Evolutionary conservation across 345 rosid genomes (phyloP).

Genomic region (Excoecaria cochinchinensis): DNA sequence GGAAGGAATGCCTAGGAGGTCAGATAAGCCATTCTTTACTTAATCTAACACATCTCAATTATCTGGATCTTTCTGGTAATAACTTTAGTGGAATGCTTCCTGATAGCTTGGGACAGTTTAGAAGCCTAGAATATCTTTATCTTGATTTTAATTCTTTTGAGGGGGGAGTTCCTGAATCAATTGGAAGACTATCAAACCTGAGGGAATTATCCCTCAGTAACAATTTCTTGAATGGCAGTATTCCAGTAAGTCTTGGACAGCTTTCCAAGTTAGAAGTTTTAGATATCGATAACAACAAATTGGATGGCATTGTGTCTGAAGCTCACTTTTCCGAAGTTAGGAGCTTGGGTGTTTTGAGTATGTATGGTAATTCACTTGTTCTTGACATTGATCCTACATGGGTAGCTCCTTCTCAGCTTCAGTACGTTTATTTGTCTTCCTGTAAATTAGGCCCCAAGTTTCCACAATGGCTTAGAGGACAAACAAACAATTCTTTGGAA

Average conservation of each 20-base stretch:
- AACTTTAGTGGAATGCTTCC: too few relatives aligned
- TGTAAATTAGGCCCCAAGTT: background rate
- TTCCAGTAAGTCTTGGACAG: slow-evolving; percentile 26
- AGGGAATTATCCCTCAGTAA: background rate
- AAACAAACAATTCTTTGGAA: background rate
- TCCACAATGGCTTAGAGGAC: background rate
- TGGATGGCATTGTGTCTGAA: slow-evolving; percentile 19
- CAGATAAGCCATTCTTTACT: slow-evolving; percentile 18
- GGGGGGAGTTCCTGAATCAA: slow-evolving; percentile 17
- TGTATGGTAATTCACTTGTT: background rate
- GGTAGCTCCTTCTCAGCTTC: slow-evolving; percentile 10
- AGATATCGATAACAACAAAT: slow-evolving; percentile 12
- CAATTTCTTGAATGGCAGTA: slow-evolving; percentile 24
- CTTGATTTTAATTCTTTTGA: too few relatives aligned
- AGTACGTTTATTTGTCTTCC: background rate
- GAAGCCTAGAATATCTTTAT: too few relatives aligned
- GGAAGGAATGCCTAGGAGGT: slow-evolving; percentile 14
- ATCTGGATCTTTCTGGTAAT: too few relatives aligned
- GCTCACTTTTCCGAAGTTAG: slow-evolving; percentile 7
- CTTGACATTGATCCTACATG: slow-evolving; percentile 2
- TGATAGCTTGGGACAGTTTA: too few relatives aligned
- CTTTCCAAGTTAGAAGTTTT: slow-evolving; percentile 11
- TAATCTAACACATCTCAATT: slow-evolving; percentile 8
- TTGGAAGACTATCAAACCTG: slow-evolving; percentile 16
- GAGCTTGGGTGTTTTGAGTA: background rate